Evolutionary conservation across 2,329 filamentous ascomycete species (phyloP).

Genomic region (Cercospora sesami): DNA sequence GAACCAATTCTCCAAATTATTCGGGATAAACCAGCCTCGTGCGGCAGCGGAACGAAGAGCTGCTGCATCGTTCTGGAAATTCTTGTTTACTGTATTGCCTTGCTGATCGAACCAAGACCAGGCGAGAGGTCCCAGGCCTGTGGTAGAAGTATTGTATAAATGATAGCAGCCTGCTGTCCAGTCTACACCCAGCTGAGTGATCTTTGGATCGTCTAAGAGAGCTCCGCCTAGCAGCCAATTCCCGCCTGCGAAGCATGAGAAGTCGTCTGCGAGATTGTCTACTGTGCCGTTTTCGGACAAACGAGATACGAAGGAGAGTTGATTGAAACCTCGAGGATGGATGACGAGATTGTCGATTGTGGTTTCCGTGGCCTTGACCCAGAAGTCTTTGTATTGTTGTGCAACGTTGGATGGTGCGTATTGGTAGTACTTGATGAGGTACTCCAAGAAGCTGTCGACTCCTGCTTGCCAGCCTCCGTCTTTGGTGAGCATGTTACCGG

Average conservation of each 20-base stretch:
- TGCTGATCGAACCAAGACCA: constrained; percentile 29
- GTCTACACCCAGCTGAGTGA: constrained; percentile 34
- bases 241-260: constrained; percentile 40
- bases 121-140: constrained; percentile 26
- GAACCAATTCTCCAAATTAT: constrained; percentile 24
- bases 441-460: constrained; percentile 39
- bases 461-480: constrained; percentile 39
- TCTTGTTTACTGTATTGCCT: constrained; percentile 21
- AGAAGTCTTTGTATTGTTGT: constrained; percentile 33
- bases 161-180: constrained; percentile 37
- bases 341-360: constrained; percentile 36
- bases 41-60: constrained; percentile 19
- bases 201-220: constrained; percentile 29
- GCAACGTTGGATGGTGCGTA: constrained; percentile 32
- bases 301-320: constrained; percentile 28
- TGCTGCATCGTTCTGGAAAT: constrained; percentile 23
- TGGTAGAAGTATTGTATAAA: constrained; percentile 39
- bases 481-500: constrained; percentile 32
- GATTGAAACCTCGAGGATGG: constrained; percentile 32
- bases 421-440: constrained; percentile 39
- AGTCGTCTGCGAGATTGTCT: constrained; percentile 27
- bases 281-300: constrained; percentile 18
- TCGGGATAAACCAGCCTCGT: constrained; percentile 25
- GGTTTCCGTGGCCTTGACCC: constrained; percentile 35
- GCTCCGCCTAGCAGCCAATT: constrained; percentile 37